A percentile compares a stretch with the other conserved stretches of the same genome.
phyloP scores from a whole-genome alignment of 2,329 filamentous ascomycete genomes.

The Neophaeococcomyces aloes region DNA sequence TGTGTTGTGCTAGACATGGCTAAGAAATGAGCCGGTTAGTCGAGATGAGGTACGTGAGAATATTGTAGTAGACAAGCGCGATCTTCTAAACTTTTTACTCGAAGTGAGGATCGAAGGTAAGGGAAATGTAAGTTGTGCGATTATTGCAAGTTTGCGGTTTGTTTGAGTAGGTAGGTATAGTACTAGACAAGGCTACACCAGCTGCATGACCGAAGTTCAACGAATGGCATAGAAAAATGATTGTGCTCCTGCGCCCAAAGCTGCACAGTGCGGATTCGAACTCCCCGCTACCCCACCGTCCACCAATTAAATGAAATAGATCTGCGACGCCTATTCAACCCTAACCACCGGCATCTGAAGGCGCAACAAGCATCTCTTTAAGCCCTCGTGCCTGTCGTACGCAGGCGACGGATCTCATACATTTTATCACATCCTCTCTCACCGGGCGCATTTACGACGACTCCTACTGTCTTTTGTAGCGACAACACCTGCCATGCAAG shows the following conservation, averaged over 20 bases:
- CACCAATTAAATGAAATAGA: neutral
- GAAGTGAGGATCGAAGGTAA: neutral
- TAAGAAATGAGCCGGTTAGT: neutral
- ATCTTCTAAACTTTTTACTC: no score
- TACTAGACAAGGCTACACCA: conserved; percentile 13
- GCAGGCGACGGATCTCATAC: no score
- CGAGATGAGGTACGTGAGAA: neutral
- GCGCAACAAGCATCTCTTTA: no score
- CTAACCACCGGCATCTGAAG: no score
- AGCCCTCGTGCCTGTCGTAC: no score
- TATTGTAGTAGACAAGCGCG: no score
- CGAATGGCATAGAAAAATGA: conserved; percentile 21
- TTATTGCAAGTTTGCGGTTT: conserved; percentile 4
- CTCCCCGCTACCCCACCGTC: neutral
- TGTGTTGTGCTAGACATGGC: conserved; percentile 28
- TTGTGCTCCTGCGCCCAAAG: no score
- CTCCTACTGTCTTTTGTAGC: neutral
- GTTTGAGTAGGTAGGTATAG: neutral
- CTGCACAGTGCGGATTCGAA: neutral
- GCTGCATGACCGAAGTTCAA: conserved; percentile 13
- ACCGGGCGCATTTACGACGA: neutral
- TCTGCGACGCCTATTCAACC: no score
- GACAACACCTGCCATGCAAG: neutral
- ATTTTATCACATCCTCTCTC: no score
- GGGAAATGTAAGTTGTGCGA: neutral